Conservation (phyloP, 352 stramenopile genomes). For the Halophytophthora polymorphica region DNA sequence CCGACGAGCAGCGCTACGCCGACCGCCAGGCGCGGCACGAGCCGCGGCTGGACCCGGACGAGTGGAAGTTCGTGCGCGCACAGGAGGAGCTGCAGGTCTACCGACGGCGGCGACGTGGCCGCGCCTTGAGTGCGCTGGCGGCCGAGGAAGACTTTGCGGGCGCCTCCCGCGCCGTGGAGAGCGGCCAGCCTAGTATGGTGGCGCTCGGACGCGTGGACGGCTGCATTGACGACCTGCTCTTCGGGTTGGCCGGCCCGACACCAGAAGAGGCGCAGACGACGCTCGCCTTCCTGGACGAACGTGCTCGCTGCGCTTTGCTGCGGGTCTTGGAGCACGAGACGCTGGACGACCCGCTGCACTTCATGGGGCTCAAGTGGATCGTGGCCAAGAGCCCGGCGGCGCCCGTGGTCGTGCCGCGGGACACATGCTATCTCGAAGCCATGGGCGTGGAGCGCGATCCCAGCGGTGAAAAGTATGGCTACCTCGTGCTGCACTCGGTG, state of each 20-base stretch:
- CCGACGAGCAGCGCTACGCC: constrained; percentile 27
- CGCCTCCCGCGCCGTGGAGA: constrained; percentile 14
- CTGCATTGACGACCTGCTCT: constrained; percentile 45
- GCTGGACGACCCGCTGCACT: constrained; percentile 31
- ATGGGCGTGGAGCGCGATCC: constrained; percentile 28
- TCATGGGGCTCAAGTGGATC: constrained; percentile 38
- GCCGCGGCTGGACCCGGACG: constrained; percentile 23
- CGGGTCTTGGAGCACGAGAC: constrained; percentile 28
- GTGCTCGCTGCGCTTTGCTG: constrained; percentile 30
- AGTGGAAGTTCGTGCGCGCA: constrained; percentile 45
- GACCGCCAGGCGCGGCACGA: constrained; percentile 20
- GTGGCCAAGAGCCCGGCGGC: constrained; percentile 27
- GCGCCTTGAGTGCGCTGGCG: constrained; percentile 18
- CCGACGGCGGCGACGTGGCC: constrained; percentile 19
- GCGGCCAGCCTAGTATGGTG: constrained; percentile 35
- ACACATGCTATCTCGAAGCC: constrained; percentile 43
- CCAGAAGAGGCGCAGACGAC: constrained; percentile 32
- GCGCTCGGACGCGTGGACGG: constrained; percentile 26
- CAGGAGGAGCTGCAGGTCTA: constrained; percentile 41
- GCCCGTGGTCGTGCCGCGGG: constrained; percentile 26
- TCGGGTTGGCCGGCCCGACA: constrained; percentile 26
- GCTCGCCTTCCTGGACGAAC: constrained; percentile 23
- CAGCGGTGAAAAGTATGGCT: constrained; percentile 33
- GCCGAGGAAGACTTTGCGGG: constrained; percentile 22
- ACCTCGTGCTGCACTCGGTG: constrained; percentile 39